These are phyloP conservation scores for Saccharomyces hybrid DNA, from an alignment of 1,139 yeast species.

Conservation along the genomic window DNA sequence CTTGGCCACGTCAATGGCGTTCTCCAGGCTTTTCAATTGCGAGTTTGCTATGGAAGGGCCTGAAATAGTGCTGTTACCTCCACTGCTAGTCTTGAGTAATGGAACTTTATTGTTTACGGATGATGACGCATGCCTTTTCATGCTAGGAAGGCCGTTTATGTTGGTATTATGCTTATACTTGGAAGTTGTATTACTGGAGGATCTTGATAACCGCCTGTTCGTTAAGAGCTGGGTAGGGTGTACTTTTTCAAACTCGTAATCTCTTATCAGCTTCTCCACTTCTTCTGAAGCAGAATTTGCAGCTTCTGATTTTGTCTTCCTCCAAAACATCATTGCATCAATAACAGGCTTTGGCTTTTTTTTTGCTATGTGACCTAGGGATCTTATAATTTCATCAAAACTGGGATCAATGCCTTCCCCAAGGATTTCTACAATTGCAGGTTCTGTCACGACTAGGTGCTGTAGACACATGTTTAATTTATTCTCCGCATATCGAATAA, in stretches of 20 bases:
- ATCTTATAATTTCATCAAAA: constrained; percentile 76
- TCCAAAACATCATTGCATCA: constrained; percentile 97
- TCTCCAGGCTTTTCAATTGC: constrained; percentile 29
- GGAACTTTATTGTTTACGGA: neutral
- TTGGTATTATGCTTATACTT: neutral
- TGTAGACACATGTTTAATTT: constrained; percentile 70
- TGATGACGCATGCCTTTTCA: neutral
- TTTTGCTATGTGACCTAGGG: constrained; percentile 84
- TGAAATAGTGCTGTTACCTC: neutral
- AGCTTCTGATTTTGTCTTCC: constrained; percentile 82
- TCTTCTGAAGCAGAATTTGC: constrained; percentile 68
- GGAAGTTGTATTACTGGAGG: neutral
- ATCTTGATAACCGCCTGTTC: neutral
- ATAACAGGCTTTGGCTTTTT: constrained; percentile 91
- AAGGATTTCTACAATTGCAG: constrained; percentile 71
- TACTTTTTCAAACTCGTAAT: constrained; percentile 20
- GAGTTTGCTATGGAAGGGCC: constrained; percentile 16
- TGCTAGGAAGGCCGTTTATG: neutral
- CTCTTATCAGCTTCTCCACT: constrained; percentile 34
- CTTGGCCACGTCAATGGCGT: constrained; percentile 50
- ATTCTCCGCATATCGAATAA: constrained; percentile 86
- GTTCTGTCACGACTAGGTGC: constrained; percentile 62
- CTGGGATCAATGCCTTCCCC: constrained; percentile 82
- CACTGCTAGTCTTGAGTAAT: neutral
- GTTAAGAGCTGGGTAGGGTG: neutral